These are phyloP conservation scores for Coniochaeta sp. DNA, from an alignment of 2,329 filamentous ascomycete species.

Conservation along the genomic window DNA sequence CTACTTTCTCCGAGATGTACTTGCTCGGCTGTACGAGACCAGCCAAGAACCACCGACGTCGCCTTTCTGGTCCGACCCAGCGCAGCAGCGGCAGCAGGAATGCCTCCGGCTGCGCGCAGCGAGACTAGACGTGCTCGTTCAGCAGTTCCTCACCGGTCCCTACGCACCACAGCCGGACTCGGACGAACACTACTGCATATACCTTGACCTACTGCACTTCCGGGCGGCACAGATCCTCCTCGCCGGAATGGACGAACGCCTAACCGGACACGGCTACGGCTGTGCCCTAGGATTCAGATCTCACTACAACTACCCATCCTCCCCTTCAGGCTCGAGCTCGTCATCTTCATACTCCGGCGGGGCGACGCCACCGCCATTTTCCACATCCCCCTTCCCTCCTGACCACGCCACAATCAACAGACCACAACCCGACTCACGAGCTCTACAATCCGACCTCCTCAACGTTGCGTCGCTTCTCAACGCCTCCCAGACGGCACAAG, in stretches of 20 bases:
- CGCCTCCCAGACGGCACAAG: not conserved
- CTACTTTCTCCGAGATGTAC: constrained; percentile 12
- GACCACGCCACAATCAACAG: not conserved
- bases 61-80: constrained; percentile 12
- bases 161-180: constrained; percentile 6
- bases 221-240: constrained; percentile 10
- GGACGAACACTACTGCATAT: constrained; percentile 8
- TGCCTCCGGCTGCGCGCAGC: constrained; percentile 9
- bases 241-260: constrained; percentile 2
- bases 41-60: not conserved
- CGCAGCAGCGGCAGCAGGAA: constrained; percentile 12
- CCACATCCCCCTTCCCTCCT: not conserved
- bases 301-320: not conserved
- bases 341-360: not conserved
- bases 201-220: constrained; percentile 13
- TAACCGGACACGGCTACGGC: constrained; percentile 3
- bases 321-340: not conserved
- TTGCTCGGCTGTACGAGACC: constrained; percentile 13
- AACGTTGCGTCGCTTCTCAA: not conserved
- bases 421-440: not conserved
- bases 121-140: constrained; percentile 9
- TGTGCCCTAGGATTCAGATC: not conserved
- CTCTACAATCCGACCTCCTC: not conserved
- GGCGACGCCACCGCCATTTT: not conserved
- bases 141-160: constrained; percentile 8